Base-by-base conservation (phyloP, 1,284 basidiomycete genomes). In the Sanghuangporus sanghuang region DNA sequence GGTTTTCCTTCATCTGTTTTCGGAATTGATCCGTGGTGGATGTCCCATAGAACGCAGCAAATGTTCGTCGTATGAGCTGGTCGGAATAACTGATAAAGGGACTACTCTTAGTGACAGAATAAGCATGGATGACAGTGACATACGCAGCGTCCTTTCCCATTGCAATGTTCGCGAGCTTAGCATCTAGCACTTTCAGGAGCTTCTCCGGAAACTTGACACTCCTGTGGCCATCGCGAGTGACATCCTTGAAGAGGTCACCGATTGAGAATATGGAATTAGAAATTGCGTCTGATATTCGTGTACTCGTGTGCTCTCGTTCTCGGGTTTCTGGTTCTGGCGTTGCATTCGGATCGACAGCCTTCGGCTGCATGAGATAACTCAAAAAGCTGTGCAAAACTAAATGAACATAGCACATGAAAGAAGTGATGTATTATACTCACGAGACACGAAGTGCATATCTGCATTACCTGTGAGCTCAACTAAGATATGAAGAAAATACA, bases 131-230 rank as follows among this genome's bases (percentile, higher is more conserved):
- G 40, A 18, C 48, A 52, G 38, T 55, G 59, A 85, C 91, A 75
- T 73, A 95, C 93, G 83, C 85, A 42, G 89, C 73, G 73, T 96
- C 93, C 75, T 89, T 90, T 0, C 93, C 94, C 89, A 95, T 95
- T 6, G 93, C 93, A 69, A 97, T 94, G 68, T 87, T 85, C 76
- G 95, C 90, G 72, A 97, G 75, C 73, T 88, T 92, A 73, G 87
- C 83, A 72, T 96, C 94, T 67, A 98, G 75, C 6, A 90, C 87
- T 75, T 95, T 96, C 66, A 97, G 73, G 66, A 96, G 78, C 74
- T 95, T 95, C 76, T 97, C 94, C 0, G 95, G 95, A 73, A 95
- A 96, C 71, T 93, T 93, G 69, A 93, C 89, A 63, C 85, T 90
- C 78, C 91, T 93, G 57, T 85, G 81, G 7, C 88, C 87, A 75